Evolutionary conservation across 1,139 yeast species (phyloP), one percentile per base, ranked within the genome.

Genomic region (Sugiyamaella xylanicola): DNA sequence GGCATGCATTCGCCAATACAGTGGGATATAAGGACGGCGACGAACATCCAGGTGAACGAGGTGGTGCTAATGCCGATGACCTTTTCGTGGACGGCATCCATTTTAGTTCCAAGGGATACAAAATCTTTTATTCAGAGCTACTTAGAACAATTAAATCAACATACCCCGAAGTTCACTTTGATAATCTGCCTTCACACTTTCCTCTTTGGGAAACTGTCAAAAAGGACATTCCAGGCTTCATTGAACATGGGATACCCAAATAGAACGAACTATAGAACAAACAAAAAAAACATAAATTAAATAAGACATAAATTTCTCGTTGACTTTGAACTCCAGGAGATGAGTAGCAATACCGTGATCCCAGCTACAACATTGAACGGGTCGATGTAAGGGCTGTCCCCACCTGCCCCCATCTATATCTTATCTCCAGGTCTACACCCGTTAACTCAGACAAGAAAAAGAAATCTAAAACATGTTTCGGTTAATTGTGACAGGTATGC

Each of bases 11-110:
- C 64, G 56, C 65, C 45, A 27, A 49, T 2, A 48, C 59, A 11
- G 59, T 63, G 2, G 72, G 70, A 15, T 63, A 67, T 67, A 56
- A 56, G 32, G 61, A 59, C n/a, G 69, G 64, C 11, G 61, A 59
- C 5, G 61, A 64, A 1, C 48, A 59, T 5, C 61, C 61, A 2
- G 64, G 65, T 62, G 45, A 41, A 21, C 4, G 5, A 7, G 64
- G 37, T 35, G 51, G 11, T 61, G 63, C 43, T 44, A 59, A 43
- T 54, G 58, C 2, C 62, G 46, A 61, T 7, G 68, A 66, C 1
- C 58, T 76, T 7, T 63, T 80, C 11, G 58, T 65, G 8, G 93
- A 87, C 65, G 96, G 96, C 0, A 71, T 89, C 44, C 96, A 89
- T 68, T 85, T 78, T 66, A 76, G 81, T 1, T 82, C 84, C 0